A percentile compares a stretch with the other conserved stretches of the same genome.
These are phyloP conservation scores for Incumbomyces lentus DNA, from an alignment of 2,329 filamentous ascomycete species.

Conservation along the genomic window DNA sequence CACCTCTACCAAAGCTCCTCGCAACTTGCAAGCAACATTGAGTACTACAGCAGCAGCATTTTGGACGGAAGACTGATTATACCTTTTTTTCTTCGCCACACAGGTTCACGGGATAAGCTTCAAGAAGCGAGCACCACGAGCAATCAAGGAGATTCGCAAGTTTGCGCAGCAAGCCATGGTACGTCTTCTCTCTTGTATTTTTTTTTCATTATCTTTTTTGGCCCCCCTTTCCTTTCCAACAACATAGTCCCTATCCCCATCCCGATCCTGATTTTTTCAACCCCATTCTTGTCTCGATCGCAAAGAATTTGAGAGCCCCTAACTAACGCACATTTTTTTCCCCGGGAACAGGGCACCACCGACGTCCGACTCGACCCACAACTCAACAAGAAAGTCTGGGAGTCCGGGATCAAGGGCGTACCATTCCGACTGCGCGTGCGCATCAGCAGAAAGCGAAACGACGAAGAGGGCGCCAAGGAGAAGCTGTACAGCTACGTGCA, in stretches of 20 bases:
- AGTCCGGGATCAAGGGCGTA: conserved; percentile 96
- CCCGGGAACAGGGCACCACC: conserved; percentile 75
- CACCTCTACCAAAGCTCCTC: conserved; percentile 14
- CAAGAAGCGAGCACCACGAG: conserved; percentile 98
- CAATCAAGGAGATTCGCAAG: conserved; percentile 98
- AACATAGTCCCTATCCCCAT: too few relatives aligned
- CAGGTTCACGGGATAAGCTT: conserved; percentile 94
- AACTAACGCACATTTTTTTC: background rate
- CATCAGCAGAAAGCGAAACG: conserved; percentile 99
- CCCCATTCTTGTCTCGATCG: too few relatives aligned
- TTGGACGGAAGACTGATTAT: conserved; percentile 61
- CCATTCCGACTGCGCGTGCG: conserved; percentile 94
- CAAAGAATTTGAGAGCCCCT: too few relatives aligned
- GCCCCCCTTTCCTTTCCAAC: too few relatives aligned
- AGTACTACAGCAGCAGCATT: conserved; percentile 24
- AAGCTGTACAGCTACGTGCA: conserved; percentile 99
- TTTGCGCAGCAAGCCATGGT: conserved; percentile 96
- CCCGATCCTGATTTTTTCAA: too few relatives aligned
- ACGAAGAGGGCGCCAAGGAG: conserved; percentile 99
- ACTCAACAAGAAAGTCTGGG: conserved; percentile 99
- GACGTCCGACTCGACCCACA: conserved; percentile 97
- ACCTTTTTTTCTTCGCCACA: conserved; percentile 24
- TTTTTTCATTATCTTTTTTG: background rate
- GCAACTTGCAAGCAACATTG: conserved; percentile 6
- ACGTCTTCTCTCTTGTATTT: conserved; percentile 35